Evolutionary conservation across 2,329 filamentous ascomycete genomes (phyloP), one percentile per base, ranked within the genome.

Genomic region (Botryosphaeria dothidea): DNA sequence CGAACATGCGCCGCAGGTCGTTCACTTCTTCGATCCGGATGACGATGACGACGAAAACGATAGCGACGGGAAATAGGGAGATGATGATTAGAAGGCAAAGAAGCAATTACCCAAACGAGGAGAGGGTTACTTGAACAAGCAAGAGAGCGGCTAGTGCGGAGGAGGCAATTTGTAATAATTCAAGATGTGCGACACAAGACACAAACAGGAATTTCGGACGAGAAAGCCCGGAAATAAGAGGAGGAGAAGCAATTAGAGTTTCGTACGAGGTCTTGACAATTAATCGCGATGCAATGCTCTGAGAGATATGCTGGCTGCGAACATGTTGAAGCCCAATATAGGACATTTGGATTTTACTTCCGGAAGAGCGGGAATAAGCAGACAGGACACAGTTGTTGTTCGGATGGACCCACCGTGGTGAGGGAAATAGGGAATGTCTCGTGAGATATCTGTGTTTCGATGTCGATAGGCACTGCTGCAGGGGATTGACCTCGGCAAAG

Each of bases 1-100:
- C 29, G 66, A 66, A 9, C 65, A 67, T 51, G 64, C 66, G 41
- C 69, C 69, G 2, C 17, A 64, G 8, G 68, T 71, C 4, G 23
- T 64, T 7, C 62, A 64, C 19, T 58, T 48, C 17, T 64, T 58
- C 6, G 64, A 65, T 29, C 1, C 38, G 19, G 61, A 63, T 27
- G 45, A 51, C 17, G 41, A 48, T 11, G 38, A 62, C 15, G 27
- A 46, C 11, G 25, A 46, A 5, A 25, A 46, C n/a, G 41, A 60
- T 38, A 27, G 41, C 15, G 49, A 54, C 31, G 17, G 15, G 13
- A 25, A 38, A 4, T 29, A 36, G n/a, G 17, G 15, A n/a, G 17
- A 38, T 9, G 31, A 41, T 25, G 7, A 21, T n/a, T 17, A 52
- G n/a, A 19, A 29, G 31, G 13, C 31, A 11, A 11, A 34, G 11